These are phyloP conservation scores for Asclepias syriaca DNA, from an alignment of 257 asterid genomes.

Conservation along the genomic window DNA sequence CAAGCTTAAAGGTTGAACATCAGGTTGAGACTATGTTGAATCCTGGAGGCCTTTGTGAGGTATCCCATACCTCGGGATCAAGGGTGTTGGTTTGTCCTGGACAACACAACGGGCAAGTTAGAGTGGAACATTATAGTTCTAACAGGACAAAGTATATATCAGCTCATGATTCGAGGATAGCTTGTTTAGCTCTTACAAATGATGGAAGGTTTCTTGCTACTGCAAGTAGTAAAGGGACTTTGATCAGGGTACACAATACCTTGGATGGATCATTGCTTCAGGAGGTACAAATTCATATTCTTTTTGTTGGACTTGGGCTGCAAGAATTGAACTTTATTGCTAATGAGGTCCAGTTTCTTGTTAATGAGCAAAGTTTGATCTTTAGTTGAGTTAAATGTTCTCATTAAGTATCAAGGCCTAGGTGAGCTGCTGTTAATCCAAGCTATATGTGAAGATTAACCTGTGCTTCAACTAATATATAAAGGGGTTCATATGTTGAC, in stretches of 20 bases:
- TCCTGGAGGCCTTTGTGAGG: constrained; percentile 80
- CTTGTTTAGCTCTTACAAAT: constrained; percentile 65
- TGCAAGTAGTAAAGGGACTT: constrained; percentile 82
- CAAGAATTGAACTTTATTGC: background rate
- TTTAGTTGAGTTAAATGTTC: background rate
- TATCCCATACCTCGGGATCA: constrained; percentile 68
- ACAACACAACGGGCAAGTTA: constrained; percentile 77
- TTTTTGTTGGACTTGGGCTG: background rate
- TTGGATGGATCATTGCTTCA: constrained; percentile 80
- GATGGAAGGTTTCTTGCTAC: constrained; percentile 85
- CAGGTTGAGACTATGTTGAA: constrained; percentile 83
- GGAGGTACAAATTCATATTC: constrained; percentile 44
- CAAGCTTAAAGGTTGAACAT: constrained; percentile 74
- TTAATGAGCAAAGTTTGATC: background rate
- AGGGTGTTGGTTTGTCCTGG: constrained; percentile 86
- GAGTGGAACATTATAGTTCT: constrained; percentile 74
- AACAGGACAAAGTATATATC: constrained; percentile 65
- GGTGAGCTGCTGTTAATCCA: background rate
- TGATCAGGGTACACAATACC: constrained; percentile 67
- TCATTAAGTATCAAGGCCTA: background rate
- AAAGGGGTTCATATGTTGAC: background rate
- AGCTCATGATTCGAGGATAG: constrained; percentile 79
- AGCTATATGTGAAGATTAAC: background rate
- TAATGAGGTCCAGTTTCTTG: background rate
- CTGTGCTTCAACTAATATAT: background rate